phyloP scores from a whole-genome alignment of 495 filamentous ascomycete species.

The Glarea lozoyensis region DNA sequence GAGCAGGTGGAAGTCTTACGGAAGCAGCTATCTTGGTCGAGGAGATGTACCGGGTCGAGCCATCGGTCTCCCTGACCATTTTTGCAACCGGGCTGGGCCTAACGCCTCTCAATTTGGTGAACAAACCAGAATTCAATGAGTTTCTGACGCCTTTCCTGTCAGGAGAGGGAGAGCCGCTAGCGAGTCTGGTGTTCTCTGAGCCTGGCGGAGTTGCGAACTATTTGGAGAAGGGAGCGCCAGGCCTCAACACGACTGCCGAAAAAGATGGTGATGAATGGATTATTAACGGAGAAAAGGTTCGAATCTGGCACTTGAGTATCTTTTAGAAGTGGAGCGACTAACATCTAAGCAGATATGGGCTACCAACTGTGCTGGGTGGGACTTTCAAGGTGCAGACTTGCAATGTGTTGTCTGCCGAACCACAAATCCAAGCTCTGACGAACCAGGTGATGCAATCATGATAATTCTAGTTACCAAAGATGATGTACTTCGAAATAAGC shows the following conservation, averaged over 20 bases:
- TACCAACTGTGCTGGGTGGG: conserved; percentile 46
- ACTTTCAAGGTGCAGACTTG: conserved; percentile 40
- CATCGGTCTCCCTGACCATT: conserved; percentile 37
- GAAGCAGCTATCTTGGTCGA: conserved; percentile 43
- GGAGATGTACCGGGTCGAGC: conserved; percentile 42
- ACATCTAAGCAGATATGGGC: conserved; percentile 45
- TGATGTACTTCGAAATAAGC: conserved; percentile 31
- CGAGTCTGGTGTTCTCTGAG: conserved; percentile 42
- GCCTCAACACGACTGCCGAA: conserved; percentile 38
- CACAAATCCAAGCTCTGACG: conserved; percentile 10
- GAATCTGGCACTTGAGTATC: background rate
- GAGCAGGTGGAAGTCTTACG: conserved; percentile 30
- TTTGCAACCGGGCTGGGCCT: conserved; percentile 43
- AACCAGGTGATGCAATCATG: conserved; percentile 32
- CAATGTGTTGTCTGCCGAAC: conserved; percentile 43
- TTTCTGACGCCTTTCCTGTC: conserved; percentile 41
- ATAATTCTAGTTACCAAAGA: conserved; percentile 39
- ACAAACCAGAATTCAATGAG: conserved; percentile 28
- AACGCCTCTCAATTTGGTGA: conserved; percentile 35
- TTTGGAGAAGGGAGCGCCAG: conserved; percentile 37
- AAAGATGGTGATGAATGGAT: conserved; percentile 44
- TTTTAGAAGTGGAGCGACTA: too few relatives aligned
- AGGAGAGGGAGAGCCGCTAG: conserved; percentile 35
- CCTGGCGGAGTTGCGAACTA: conserved; percentile 43
- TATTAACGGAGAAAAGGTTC: conserved; percentile 46